These are phyloP conservation scores for Fusarium transvaalense DNA, from an alignment of 2,329 filamentous ascomycete genomes.

Conservation along the genomic window DNA sequence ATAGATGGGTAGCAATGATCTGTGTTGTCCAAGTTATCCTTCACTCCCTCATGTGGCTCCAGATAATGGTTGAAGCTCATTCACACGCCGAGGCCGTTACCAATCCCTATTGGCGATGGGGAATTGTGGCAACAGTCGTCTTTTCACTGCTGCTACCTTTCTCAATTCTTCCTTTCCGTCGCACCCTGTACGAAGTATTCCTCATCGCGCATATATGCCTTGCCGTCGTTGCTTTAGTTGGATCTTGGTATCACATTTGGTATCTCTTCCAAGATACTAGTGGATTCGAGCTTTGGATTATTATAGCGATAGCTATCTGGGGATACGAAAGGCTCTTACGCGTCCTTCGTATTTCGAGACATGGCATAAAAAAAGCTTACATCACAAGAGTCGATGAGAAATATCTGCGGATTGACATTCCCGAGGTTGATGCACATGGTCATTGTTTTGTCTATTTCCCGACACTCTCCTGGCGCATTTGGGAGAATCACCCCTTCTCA, in stretches of 20 bases:
- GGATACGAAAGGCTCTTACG: conserved; percentile 48
- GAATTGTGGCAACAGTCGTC: conserved; percentile 55
- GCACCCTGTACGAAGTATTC: conserved; percentile 59
- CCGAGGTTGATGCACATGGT: conserved; percentile 42
- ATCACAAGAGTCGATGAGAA: conserved; percentile 48
- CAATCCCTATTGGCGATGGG: conserved; percentile 59
- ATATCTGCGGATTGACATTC: conserved; percentile 50
- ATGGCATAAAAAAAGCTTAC: conserved; percentile 49
- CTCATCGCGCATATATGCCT: conserved; percentile 58
- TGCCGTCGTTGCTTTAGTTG: conserved; percentile 57
- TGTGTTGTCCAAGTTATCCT: conserved; percentile 59
- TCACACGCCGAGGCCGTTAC: conserved; percentile 49
- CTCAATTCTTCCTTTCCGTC: conserved; percentile 55
- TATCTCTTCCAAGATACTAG: conserved; percentile 53
- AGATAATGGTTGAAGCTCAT: conserved; percentile 48
- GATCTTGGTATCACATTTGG: conserved; percentile 59
- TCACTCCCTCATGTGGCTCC: conserved; percentile 60
- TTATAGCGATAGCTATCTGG: conserved; percentile 49
- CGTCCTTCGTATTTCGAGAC: conserved; percentile 29
- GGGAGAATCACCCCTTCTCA: conserved; percentile 54
- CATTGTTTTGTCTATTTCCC: conserved; percentile 52
- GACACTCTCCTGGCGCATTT: conserved; percentile 49
- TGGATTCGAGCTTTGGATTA: conserved; percentile 57
- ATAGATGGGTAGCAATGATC: conserved; percentile 63
- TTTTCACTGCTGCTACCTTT: conserved; percentile 50